Evolutionary conservation across 805 yeast genomes (phyloP), one percentile per base, ranked within the genome.

Genomic region (Kodamaea restingae): DNA sequence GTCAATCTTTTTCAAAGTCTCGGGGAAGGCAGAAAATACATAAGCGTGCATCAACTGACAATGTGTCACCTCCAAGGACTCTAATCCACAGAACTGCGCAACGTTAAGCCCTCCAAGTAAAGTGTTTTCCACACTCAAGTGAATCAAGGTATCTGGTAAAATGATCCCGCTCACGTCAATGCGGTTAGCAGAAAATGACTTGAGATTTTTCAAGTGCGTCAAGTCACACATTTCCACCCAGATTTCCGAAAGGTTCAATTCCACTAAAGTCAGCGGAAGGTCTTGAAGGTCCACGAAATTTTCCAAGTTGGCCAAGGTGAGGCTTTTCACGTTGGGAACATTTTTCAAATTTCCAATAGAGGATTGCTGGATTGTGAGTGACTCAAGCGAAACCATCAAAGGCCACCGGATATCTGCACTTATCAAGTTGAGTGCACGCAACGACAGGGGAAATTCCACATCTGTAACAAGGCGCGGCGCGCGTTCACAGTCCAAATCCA

Each of bases 21-120:
- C 14, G 7, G 32, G 32, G 10, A 30, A 18, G 7, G n/a, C 20
- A 7, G 32, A 15, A 17, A 30, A 30, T 4, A 30, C 32, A n/a
- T 30, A n/a, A 5, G 15, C 21, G 32, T 30, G 32, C 32, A 17
- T 15, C 20, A 30, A 30, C 32, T 30, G 32, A 18, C 21, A 30
- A 21, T 30, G 21, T 4, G n/a, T 10, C 32, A 30, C 32, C 11
- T 17, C 4, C 32, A 30, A 30, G 6, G n/a, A 11, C 21, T 30
- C 32, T 12, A 30, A 17, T 8, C 12, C 12, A 8, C 10, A 4
- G 31, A 5, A 27, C 31, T 27, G 31, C 17, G 17, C 9, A 9
- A 27, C 31, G 17, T n/a, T 17, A 12, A 30, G 20, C 6, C 11
- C 21, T 21, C 4, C 21, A 12, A 30, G 32, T 12, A 17, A 9